Percentiles rank a stretch among this genome's conserved stretches.
phyloP scores from a whole-genome alignment of 371 early-diverging fungal genomes.

The Mortierella sp. region DNA sequence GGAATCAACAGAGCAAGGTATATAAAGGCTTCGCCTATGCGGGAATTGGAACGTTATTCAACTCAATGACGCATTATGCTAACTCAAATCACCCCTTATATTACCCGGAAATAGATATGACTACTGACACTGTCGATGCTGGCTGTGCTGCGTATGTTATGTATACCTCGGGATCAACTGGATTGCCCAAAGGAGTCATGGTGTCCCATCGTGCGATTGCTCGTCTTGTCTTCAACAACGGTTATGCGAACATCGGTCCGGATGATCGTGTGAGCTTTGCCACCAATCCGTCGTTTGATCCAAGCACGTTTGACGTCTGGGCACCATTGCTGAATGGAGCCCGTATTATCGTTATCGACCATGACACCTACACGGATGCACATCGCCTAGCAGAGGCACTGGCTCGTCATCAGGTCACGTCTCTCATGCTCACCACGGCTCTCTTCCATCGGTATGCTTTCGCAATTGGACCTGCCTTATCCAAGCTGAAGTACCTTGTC shows the following conservation, averaged over 20 bases:
- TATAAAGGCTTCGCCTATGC: too few relatives aligned
- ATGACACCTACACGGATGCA: neutral
- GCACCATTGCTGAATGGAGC: conserved; percentile 1
- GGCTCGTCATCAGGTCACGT: neutral
- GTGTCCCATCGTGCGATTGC: conserved; percentile 9
- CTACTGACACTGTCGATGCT: conserved; percentile 3
- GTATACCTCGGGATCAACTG: conserved; percentile 65
- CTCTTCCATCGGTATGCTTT: conserved; percentile 5
- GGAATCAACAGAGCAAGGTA: too few relatives aligned
- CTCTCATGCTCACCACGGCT: neutral
- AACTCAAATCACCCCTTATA: neutral
- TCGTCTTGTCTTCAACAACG: conserved; percentile 9
- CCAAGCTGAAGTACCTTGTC: neutral
- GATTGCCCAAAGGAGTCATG: conserved; percentile 63
- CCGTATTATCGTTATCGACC: neutral
- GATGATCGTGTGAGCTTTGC: neutral
- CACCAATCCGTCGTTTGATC: neutral
- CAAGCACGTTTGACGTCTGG: conserved; percentile 1
- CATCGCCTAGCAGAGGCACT: neutral
- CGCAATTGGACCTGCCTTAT: neutral
- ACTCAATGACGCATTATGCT: too few relatives aligned
- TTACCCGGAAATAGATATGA: too few relatives aligned
- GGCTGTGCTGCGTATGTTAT: too few relatives aligned
- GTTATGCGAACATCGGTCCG: neutral
- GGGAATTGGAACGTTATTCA: too few relatives aligned